Conservation (phyloP, 2,329 filamentous ascomycete species). For the Fusarium sulawesiense region DNA sequence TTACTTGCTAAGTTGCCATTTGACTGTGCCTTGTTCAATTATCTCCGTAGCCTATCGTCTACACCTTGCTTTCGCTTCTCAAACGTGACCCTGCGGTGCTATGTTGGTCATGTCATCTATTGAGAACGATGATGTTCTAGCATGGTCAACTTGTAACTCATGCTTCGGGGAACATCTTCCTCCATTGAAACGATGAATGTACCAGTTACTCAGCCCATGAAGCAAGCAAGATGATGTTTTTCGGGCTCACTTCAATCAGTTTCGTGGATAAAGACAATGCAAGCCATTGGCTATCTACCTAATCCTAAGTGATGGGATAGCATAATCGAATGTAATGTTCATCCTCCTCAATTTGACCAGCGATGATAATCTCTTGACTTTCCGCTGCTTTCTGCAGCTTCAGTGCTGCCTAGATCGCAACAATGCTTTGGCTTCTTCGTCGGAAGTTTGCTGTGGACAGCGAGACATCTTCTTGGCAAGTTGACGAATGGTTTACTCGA, state of each 20-base stretch:
- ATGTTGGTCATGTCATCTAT: neutral
- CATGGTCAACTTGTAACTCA: neutral
- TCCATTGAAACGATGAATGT: neutral
- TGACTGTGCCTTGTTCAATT: neutral
- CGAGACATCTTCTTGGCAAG: neutral
- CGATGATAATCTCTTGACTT: too few species aligned
- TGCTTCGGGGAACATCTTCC: neutral
- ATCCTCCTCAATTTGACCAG: neutral
- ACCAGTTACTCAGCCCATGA: neutral
- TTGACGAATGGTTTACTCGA: neutral
- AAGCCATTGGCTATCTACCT: neutral
- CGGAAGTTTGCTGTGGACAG: neutral
- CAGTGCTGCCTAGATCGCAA: neutral
- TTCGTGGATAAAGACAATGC: neutral
- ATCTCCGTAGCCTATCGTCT: neutral
- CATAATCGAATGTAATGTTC: too few species aligned
- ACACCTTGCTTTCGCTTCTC: neutral
- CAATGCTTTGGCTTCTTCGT: neutral
- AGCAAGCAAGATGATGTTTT: neutral
- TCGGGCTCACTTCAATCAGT: neutral
- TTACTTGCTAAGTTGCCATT: neutral
- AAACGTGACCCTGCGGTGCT: neutral
- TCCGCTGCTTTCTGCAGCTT: neutral
- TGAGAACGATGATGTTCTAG: neutral
- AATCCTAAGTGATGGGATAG: neutral